These are phyloP conservation scores for Saccharomycopsis sp. DNA, from an alignment of 805 yeast genomes.

Conservation along the genomic window DNA sequence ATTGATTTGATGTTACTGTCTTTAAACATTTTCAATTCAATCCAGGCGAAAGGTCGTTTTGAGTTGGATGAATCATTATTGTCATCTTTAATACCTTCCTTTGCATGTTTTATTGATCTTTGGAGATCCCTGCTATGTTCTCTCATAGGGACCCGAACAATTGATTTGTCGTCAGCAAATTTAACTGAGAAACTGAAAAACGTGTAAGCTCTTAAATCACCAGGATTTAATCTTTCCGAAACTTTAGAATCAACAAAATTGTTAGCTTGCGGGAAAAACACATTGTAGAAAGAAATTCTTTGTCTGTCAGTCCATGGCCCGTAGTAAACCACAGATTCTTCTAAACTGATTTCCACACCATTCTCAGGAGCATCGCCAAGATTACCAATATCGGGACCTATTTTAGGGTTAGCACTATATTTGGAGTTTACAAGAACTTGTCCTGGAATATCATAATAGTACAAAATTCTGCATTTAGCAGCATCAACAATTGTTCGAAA, in stretches of 20 bases:
- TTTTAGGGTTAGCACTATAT: slow-evolving; percentile 29
- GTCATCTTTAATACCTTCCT: slow-evolving; percentile 1
- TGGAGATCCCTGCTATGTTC: slow-evolving; percentile 68
- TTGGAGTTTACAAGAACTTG: slow-evolving; percentile 42
- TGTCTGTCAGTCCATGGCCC: slow-evolving; percentile 98
- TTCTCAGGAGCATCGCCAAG: slow-evolving; percentile 50
- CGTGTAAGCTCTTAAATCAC: slow-evolving; percentile 47
- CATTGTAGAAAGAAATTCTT: slow-evolving; percentile 51
- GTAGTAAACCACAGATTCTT: slow-evolving; percentile 62
- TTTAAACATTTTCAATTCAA: slow-evolving; percentile 58
- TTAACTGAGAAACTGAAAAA: slow-evolving; percentile 49
- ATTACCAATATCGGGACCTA: slow-evolving; percentile 52
- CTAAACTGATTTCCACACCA: slow-evolving; percentile 54
- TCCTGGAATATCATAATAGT: slow-evolving; percentile 73
- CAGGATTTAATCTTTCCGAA: slow-evolving; percentile 36
- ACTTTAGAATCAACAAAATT: slow-evolving; percentile 48
- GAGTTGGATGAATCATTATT: slow-evolving; percentile 23
- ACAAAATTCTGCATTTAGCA: slow-evolving; percentile 43
- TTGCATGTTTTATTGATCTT: slow-evolving; percentile 5
- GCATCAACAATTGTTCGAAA: slow-evolving; percentile 64
- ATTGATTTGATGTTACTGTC: slow-evolving; percentile 43
- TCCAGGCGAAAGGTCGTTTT: slow-evolving; percentile 82
- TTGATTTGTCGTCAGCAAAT: slow-evolving; percentile 52
- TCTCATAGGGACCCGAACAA: slow-evolving; percentile 72
- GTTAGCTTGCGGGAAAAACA: slow-evolving; percentile 57